Base-by-base conservation (phyloP, 2,329 filamentous ascomycete species). In the Diaporthe sp. region DNA sequence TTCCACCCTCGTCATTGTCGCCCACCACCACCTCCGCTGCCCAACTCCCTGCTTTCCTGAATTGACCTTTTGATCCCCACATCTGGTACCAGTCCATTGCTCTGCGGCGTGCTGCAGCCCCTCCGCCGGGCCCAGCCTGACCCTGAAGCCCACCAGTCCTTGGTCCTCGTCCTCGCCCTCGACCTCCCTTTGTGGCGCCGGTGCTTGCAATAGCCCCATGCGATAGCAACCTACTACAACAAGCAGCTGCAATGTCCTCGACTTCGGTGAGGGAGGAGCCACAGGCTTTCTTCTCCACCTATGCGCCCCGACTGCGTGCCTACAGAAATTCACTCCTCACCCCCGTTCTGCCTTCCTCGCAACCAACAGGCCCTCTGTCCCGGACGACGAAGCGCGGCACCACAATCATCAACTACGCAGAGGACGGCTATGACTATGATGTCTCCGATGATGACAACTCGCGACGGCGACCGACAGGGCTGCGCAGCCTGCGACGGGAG, bases 301-400 rank as follows among this genome's bases (percentile, higher is more conserved):
- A 98, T 86, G 95, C 96, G 85, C 95, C 96, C 78, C 94, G 96
- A 82, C 87, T 98, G 82, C 94, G 96, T 83, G 91, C 92, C 78
- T 98, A 97, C 87, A 94, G 94, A 84, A 98, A 98, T 87, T 95
- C 96, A 51, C 92, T 98, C 73, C 91, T 98, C 77, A 95, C 94
- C 34, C 96, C 96, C 49, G 92, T 97, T 77, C 90, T 96, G 77
- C 94, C 94, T 73, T 92, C 92, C 77, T 89, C 92, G 79, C 88
- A 88, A 75, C 89, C 91, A n/a, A 84, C 91, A 3, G 92, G 92
- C 34, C 91, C 93, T 53, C 87, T 90, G 76, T 90, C 94, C 80
- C 92, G 96, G 82, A 98, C 94, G n/a, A 98, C 97, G 12, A 98
- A 99, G 87, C 94, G 97, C 84, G 97, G 97, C 75, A 98, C 97